Evolutionary conservation across 164 flowering plant genomes (phyloP).

Genomic region (Stephania yunnanensis): DNA sequence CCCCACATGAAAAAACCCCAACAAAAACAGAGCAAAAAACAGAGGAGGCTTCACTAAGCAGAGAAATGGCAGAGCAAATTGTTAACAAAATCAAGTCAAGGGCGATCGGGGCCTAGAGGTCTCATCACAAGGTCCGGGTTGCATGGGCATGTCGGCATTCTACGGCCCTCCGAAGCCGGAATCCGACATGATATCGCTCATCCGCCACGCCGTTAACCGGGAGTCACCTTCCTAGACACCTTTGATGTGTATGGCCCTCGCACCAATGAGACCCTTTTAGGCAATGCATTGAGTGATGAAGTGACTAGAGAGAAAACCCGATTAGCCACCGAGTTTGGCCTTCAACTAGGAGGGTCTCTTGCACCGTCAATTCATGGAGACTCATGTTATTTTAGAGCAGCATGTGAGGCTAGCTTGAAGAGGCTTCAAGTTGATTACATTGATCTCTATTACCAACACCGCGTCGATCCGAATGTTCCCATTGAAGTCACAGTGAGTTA

Average conservation of each 20-base stretch:
- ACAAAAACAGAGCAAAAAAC: no score
- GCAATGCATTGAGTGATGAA: constrained; percentile 18
- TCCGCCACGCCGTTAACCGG: constrained; percentile 31
- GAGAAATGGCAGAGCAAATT: no score
- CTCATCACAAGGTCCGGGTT: constrained; percentile 13
- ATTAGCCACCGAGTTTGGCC: constrained; percentile 24
- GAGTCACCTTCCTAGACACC: constrained; percentile 39
- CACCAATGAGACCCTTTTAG: constrained; percentile 34
- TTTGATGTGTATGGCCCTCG: constrained; percentile 35
- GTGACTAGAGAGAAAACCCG: constrained; percentile 13
- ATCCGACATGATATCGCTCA: constrained; percentile 28
- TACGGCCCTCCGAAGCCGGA: constrained; percentile 34
- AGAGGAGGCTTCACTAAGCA: no score
- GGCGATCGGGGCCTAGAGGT: constrained; percentile 19
- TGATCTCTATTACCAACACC: constrained; percentile 34
- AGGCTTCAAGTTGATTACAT: constrained; percentile 27
- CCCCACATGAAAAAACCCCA: no score
- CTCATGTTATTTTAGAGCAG: constrained; percentile 25
- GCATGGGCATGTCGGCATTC: constrained; percentile 36
- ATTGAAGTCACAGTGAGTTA: constrained; percentile 25
- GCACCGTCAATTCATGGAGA: background rate
- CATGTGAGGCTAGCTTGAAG: constrained; percentile 31
- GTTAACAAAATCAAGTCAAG: constrained; percentile 25
- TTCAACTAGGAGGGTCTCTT: background rate
- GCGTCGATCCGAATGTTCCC: constrained; percentile 22